Percentiles rank a stretch among this genome's conserved stretches.
Evolutionary conservation across 768 basidiomycete species (phyloP).

Genomic region (Sistotremastrum suecicum): DNA sequence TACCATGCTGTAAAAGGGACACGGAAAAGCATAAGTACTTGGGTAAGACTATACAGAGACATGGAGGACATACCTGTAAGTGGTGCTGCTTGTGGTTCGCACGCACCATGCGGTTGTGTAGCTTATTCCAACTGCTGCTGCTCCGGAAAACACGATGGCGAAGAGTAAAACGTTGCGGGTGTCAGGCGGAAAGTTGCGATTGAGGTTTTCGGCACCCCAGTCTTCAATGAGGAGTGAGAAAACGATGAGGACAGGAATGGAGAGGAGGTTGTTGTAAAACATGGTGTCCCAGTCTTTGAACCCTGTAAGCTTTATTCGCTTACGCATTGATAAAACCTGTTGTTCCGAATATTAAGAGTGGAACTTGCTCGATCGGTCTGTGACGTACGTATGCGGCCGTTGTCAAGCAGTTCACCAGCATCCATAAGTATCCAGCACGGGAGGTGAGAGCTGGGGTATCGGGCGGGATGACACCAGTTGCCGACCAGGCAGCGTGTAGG

Average conservation of each 20-base stretch:
- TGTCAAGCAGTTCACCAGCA: conserved; percentile 81
- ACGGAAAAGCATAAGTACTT: background rate
- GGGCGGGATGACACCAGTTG: conserved; percentile 15
- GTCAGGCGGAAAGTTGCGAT: conserved; percentile 75
- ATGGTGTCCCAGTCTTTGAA: conserved; percentile 99
- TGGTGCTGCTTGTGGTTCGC: conserved; percentile 89
- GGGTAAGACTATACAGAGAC: background rate
- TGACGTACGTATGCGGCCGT: conserved; percentile 78
- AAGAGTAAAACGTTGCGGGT: conserved; percentile 65
- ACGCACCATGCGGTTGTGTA: conserved; percentile 99
- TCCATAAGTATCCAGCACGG: conserved; percentile 82
- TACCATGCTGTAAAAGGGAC: conserved; percentile 56
- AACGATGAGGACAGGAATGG: conserved; percentile 76
- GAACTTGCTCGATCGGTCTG: background rate
- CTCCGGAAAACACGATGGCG: conserved; percentile 94
- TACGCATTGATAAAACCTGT: conserved; percentile 91
- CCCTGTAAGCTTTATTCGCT: conserved; percentile 85
- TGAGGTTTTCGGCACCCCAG: conserved; percentile 71
- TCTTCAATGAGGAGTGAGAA: conserved; percentile 81
- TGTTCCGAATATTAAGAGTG: background rate
- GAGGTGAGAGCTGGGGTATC: conserved; percentile 23
- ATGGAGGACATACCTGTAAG: conserved; percentile 63
- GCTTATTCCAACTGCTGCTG: conserved; percentile 92
- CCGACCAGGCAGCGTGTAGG: conserved; percentile 12
- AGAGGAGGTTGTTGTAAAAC: conserved; percentile 96